Evolutionary conservation across 371 early-diverging fungal species (phyloP).

Genomic region (Capniomyces stellatus): DNA sequence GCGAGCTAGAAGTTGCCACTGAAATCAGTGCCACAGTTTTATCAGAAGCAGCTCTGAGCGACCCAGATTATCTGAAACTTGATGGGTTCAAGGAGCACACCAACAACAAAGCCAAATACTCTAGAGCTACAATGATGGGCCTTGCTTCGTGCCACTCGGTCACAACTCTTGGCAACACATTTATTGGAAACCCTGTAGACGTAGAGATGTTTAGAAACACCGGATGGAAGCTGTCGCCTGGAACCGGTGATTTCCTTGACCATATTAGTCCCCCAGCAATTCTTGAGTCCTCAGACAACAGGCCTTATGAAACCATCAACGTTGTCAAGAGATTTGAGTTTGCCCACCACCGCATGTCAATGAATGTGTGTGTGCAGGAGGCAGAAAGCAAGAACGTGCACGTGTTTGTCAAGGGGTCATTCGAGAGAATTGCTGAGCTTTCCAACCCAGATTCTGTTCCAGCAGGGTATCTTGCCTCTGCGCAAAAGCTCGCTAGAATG

Average conservation of each 20-base stretch:
- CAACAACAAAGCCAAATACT: conserved; percentile 15
- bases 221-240: conserved; percentile 14
- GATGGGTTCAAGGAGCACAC: neutral
- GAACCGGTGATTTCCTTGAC: conserved; percentile 24
- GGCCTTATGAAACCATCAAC: conserved; percentile 21
- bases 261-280: conserved; percentile 21
- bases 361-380: conserved; percentile 60
- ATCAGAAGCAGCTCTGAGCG: too few relatives aligned
- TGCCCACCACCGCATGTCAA: conserved; percentile 62
- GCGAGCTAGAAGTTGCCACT: neutral
- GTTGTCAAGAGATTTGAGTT: conserved; percentile 67
- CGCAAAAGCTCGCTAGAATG: conserved; percentile 35
- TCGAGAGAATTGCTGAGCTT: conserved; percentile 39
- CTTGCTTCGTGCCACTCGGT: conserved; percentile 65
- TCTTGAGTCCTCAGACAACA: conserved; percentile 4
- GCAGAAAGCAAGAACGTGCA: conserved; percentile 31
- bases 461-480: conserved; percentile 26
- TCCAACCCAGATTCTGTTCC: conserved; percentile 28
- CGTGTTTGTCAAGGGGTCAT: conserved; percentile 59
- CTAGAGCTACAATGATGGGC: conserved; percentile 34
- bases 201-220: conserved; percentile 63
- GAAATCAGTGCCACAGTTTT: too few relatives aligned
- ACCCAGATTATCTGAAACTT: neutral
- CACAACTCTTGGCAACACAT: conserved; percentile 30
- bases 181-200: conserved; percentile 76